Evolutionary conservation across 805 yeast species (phyloP), one percentile per base, ranked within the genome.

Genomic region (Saccharomyces kudriavzevii): DNA sequence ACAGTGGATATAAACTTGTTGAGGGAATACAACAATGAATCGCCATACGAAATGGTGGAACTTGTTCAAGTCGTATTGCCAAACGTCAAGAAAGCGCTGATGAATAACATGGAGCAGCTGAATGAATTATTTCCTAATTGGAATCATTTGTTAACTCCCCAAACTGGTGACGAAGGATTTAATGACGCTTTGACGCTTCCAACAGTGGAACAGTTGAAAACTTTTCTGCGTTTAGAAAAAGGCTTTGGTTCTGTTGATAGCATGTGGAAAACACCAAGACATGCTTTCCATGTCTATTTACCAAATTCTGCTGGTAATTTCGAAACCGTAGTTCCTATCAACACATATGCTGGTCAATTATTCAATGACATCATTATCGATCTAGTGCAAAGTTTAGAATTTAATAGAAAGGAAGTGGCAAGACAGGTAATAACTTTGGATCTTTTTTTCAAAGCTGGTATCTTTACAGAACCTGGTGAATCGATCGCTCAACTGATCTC

Each of bases 371-470:
- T 88, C 31, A 75, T 84, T 35, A 78, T 79, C 49, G 97, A 92
- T 69, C 71, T 87, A 30, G 79, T 91, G 52, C 83, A 85, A 56
- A 82, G 85, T 60, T 73, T 92, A 73, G 96, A 91, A 59, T 94
- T 89, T 75, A 94, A 94, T 71, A 84, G 96, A 64, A 82, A 81
- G 48, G 94, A 88, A 58, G 95, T 89, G 9, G 84, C 96, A 0
- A 82, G 87, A 57, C 97, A 90, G 68, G 78, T 94, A 47, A 77
- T 89, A 29, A 80, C 84, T 5, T 70, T 94, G 52, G 90, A 86
- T 62, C 68, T 80, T 52, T 91, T 83, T 62, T 90, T 90, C 74
- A 77, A 80, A 56, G 76, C 81, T 10, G 79, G 79, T 43, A 62
- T 77, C n/a, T 87, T 87, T 69, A 80, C 89, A 1, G 78, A 79